Base-by-base conservation (phyloP, 192 early-diverging fungal species). In the Rhizoclosmatium globosum region DNA sequence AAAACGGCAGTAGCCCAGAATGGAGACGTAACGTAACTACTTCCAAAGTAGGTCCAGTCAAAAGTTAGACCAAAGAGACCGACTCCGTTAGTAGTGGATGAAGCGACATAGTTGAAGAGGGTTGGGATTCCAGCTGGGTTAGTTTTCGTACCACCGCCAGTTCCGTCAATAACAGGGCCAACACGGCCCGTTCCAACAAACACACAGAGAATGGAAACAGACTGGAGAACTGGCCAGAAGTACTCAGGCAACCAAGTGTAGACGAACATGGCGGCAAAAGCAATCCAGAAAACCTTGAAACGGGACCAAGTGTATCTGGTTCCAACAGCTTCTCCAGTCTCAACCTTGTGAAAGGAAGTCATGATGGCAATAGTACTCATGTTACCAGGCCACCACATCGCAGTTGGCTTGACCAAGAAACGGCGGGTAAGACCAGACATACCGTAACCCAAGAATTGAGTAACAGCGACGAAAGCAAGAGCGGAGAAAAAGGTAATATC, bases 321-420 rank as follows among this genome's bases (percentile, higher is more conserved):
- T 13, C 56, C 56, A n/a, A 13, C 56, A 57, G n/a, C n/a, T 57
- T n/a, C n/a, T n/a, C n/a, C n/a, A n/a, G n/a, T n/a, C n/a, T n/a
- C n/a, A n/a, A n/a, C n/a, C n/a, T n/a, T n/a, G n/a, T n/a, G n/a
- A 69, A 77, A 66, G 44, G 45, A 43, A 6, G n/a, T 68, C 9
- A 77, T 45, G n/a, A 77, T 77, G 66, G 76, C 76, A 9, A 77
- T 42, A 11, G 56, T 57, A 13, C 38, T 47, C 21, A 74, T 21
- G 64, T 89, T 92, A 2, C 85, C 71, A 15, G 95, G 95, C 94
- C 94, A 98, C 53, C 94, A 86, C 95, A 97, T 96, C 4, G 91
- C 84, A 3, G 93, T 84, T 17, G 95, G 95, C 56, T 93, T 91
- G n/a, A n/a, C n/a, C n/a, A n/a, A n/a, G n/a, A n/a, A n/a, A n/a